These are phyloP conservation scores for Tricholoma saponaceum DNA, from an alignment of 768 basidiomycete genomes.

Conservation along the genomic window DNA sequence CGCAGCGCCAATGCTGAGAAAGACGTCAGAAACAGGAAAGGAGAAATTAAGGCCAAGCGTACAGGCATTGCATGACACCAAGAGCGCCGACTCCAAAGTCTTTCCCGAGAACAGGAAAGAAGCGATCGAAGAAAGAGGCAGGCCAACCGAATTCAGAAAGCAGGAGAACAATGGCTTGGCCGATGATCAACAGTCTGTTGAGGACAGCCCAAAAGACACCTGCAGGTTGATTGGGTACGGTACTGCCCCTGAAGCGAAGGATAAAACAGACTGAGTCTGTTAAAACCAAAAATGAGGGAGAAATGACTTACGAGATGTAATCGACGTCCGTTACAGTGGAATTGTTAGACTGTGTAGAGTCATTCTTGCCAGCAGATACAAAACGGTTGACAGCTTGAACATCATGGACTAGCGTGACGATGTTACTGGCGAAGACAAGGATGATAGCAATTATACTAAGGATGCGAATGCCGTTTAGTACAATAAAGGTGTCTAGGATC, in stretches of 20 bases:
- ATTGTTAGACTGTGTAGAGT: conserved; percentile 25
- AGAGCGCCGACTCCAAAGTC: conserved; percentile 84
- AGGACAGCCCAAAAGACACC: conserved; percentile 91
- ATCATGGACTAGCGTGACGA: conserved; percentile 70
- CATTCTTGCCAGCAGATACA: conserved; percentile 33
- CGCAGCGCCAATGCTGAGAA: conserved; percentile 57
- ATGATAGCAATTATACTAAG: conserved; percentile 77
- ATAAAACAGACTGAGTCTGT: conserved; percentile 5
- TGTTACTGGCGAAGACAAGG: conserved; percentile 77
- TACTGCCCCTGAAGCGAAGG: conserved; percentile 49
- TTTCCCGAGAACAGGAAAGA: conserved; percentile 82
- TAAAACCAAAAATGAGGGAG: neutral
- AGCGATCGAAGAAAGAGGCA: conserved; percentile 70
- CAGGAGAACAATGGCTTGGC: conserved; percentile 77
- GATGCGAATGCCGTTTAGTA: conserved; percentile 72
- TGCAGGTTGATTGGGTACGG: conserved; percentile 88
- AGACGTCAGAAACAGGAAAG: neutral
- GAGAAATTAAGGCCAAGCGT: conserved; percentile 22
- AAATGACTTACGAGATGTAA: conserved; percentile 63
- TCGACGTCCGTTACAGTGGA: conserved; percentile 51
- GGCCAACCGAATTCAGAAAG: conserved; percentile 86
- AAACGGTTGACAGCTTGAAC: conserved; percentile 72
- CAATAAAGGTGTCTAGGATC: conserved; percentile 57
- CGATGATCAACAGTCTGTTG: conserved; percentile 82
- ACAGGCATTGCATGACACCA: conserved; percentile 86